A percentile compares a stretch with the other conserved stretches of the same genome.
phyloP scores from a whole-genome alignment of 2,329 filamentous ascomycete genomes.

The Dothidotthia symphoricarpi region DNA sequence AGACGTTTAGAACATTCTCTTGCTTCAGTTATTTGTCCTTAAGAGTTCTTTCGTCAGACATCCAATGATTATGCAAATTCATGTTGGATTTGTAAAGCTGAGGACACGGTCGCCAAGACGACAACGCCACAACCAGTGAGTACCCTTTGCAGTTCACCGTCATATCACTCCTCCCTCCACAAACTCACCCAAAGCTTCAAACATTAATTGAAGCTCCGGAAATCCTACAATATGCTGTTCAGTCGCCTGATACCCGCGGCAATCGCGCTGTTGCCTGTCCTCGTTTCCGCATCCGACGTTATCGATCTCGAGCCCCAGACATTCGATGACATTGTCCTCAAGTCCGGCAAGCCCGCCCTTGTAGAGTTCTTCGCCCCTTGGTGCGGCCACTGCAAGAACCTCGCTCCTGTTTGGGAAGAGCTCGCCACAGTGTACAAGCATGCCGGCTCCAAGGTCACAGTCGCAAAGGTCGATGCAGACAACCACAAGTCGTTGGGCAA shows the following conservation, averaged over 20 bases:
- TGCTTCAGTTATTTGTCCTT: no score
- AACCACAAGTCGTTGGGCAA: constrained; percentile 80
- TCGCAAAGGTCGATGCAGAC: constrained; percentile 96
- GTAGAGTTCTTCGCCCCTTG: constrained; percentile 98
- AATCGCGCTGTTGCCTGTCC: constrained; percentile 34
- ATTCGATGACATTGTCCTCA: constrained; percentile 85
- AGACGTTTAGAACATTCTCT: constrained; percentile 1
- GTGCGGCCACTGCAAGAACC: constrained; percentile 99
- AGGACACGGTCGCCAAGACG: constrained; percentile 37
- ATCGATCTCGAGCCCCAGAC: constrained; percentile 85
- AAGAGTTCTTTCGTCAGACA: no score
- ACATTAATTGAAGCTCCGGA: constrained; percentile 18
- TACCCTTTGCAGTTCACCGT: constrained; percentile 15
- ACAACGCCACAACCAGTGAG: constrained; percentile 18
- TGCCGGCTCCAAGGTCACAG: constrained; percentile 72
- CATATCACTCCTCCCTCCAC: constrained; percentile 13
- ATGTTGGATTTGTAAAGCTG: constrained; percentile 27
- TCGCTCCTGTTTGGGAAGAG: constrained; percentile 93
- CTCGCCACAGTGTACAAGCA: constrained; percentile 72
- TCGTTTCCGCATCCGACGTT: constrained; percentile 71
- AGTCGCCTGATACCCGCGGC: constrained; percentile 32
- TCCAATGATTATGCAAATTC: not conserved
- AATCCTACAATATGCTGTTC: constrained; percentile 31
- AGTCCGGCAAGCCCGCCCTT: constrained; percentile 90
- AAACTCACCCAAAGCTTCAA: constrained; percentile 18